These are phyloP conservation scores for Yamadazyma conglobata DNA, from an alignment of 1,139 yeast species.

Conservation along the genomic window DNA sequence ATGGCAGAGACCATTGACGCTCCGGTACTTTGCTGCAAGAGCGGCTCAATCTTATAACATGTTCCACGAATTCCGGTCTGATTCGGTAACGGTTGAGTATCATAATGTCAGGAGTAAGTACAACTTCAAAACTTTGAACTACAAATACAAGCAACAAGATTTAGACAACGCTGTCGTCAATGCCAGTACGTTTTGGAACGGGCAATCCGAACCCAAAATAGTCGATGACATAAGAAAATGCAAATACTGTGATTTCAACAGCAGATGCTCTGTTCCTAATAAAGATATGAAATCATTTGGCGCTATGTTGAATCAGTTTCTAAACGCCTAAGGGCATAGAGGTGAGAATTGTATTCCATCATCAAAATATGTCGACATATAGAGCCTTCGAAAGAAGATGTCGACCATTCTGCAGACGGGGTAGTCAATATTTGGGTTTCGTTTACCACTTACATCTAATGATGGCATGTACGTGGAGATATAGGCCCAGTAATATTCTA, in stretches of 20 bases:
- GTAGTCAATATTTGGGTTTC: constrained; percentile 37
- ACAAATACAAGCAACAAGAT: constrained; percentile 28
- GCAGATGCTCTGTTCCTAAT: constrained; percentile 33
- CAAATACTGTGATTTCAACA: constrained; percentile 49
- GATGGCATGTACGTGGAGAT: constrained; percentile 44
- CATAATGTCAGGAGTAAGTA: constrained; percentile 32
- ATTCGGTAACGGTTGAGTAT: constrained; percentile 50
- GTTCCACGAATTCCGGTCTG: constrained; percentile 31
- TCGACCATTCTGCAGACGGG: constrained; percentile 43
- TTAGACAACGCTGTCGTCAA: constrained; percentile 24
- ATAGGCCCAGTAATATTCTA: too few relatives aligned
- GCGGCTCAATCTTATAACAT: constrained; percentile 45
- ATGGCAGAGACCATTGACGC: constrained; percentile 56
- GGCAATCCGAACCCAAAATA: constrained; percentile 42
- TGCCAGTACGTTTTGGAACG: constrained; percentile 54
- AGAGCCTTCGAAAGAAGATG: constrained; percentile 12
- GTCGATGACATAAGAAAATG: constrained; percentile 41
- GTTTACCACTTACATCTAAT: constrained; percentile 45
- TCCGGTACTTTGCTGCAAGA: constrained; percentile 54
- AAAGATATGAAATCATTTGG: constrained; percentile 15
- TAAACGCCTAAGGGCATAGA: constrained; percentile 5
- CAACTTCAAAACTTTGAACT: constrained; percentile 36
- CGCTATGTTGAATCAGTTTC: constrained; percentile 13
- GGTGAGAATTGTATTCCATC: constrained; percentile 29
- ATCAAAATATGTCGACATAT: constrained; percentile 35